Evolutionary conservation across 1,284 basidiomycete species (phyloP), one percentile per base, ranked within the genome.

Genomic region (Trametes hirsuta): DNA sequence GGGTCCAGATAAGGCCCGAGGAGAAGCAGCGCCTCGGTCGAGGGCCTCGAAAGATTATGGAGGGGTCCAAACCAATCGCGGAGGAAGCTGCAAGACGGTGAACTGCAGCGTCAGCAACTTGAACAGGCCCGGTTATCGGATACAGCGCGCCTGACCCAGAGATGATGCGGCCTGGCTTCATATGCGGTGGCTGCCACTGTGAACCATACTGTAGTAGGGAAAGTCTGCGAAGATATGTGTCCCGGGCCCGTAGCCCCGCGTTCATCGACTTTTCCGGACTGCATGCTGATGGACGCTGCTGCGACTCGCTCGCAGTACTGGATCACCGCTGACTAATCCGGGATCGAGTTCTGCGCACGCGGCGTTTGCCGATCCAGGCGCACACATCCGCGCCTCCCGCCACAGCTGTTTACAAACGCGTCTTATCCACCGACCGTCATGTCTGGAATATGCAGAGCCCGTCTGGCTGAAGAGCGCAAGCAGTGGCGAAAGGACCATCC

Each of bases 401-500:
- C 59, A 60, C 64, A 45, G 24, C 45, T 54, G 47, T 40, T 53
- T 39, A 22, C 37, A 21, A 49, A 57, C 59, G 53, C 53, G 58
- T 58, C 57, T 61, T 58, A 34, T 58, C 41, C 47, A 58, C n/a
- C 39, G 44, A 47, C 63, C 59, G 47, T 51, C 50, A 87, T 94
- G 93, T 86, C 93, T 65, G 85, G 92, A 63, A 89, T 95, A 68
- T 90, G 94, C 74, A 84, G 93, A 72, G 86, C 90, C 41, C 87
- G 95, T 69, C 83, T 97, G 18, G 86, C 95, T 37, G 97, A 99
- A 77, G 97, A 99, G 78, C 88, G 97, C 71, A 99, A 99, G 79
- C 94, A 97, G 71, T 99, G 97, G 97, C 81, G 97, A 65, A 98
- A 97, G 75, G 97, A 99, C 71, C 97, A 99, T 77, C 97, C 97